phyloP scores from a whole-genome alignment of 805 yeast species.

The Candida broadrunensis region DNA sequence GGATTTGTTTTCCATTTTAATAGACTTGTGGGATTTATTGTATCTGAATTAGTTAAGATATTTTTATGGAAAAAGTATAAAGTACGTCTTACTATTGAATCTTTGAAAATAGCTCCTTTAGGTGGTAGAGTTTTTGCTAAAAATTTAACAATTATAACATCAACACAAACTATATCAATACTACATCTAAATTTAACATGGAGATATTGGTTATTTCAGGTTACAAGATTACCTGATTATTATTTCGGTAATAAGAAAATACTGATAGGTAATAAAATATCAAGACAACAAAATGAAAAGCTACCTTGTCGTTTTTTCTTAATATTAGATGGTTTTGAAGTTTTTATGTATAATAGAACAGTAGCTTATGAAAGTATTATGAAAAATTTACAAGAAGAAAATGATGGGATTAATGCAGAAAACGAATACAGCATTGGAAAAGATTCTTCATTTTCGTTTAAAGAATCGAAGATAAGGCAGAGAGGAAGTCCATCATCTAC shows the following conservation, averaged over 20 bases:
- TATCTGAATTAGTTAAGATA: slow-evolving; percentile 51
- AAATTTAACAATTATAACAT: slow-evolving; percentile 70
- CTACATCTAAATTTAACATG: slow-evolving; percentile 78
- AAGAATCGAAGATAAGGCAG: slow-evolving; percentile 1
- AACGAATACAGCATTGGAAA: slow-evolving; percentile 2
- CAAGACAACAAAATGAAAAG: slow-evolving; percentile 35
- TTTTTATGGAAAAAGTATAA: slow-evolving; percentile 62
- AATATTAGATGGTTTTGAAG: slow-evolving; percentile 73
- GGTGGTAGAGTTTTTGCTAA: slow-evolving; percentile 83
- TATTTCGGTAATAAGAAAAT: slow-evolving; percentile 7
- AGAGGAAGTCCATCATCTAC: slow-evolving; percentile 10
- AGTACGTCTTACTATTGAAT: slow-evolving; percentile 63
- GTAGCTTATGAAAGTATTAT: slow-evolving; percentile 69
- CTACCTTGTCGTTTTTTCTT: slow-evolving; percentile 58
- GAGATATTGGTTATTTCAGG: slow-evolving; percentile 77
- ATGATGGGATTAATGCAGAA: neutral
- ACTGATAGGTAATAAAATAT: neutral
- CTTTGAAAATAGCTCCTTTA: slow-evolving; percentile 71
- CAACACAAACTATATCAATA: slow-evolving; percentile 67
- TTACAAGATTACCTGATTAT: slow-evolving; percentile 39
- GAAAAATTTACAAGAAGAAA: slow-evolving; percentile 25
- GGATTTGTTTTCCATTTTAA: slow-evolving; percentile 74
- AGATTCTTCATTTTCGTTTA: slow-evolving; percentile 4
- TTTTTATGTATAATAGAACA: slow-evolving; percentile 78
- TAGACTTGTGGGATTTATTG: slow-evolving; percentile 59